Evolutionary conservation across 129 eudicot genomes (phyloP).

Genomic region (Helianthus tuberosus): DNA sequence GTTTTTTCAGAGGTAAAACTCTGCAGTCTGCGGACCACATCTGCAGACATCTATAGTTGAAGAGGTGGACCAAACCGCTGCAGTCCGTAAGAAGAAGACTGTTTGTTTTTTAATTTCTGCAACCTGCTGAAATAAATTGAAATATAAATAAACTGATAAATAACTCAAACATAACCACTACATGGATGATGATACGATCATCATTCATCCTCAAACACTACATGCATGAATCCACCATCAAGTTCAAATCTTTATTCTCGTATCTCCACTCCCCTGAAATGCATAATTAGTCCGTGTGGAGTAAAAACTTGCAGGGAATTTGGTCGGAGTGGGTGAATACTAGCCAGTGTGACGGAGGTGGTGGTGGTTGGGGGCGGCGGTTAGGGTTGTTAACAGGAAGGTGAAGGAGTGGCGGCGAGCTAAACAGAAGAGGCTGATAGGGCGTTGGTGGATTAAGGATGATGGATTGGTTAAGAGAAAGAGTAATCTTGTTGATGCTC

Average conservation of each 20-base stretch:
- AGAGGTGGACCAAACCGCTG: too few relatives aligned
- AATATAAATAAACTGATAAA: conserved; percentile 31
- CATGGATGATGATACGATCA: conserved; percentile 50
- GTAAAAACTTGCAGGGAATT: conserved; percentile 32
- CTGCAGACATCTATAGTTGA: too few relatives aligned
- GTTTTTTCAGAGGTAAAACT: too few relatives aligned
- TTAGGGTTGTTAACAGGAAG: conserved; percentile 8
- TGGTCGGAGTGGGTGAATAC: conserved; percentile 13
- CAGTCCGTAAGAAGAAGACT: too few relatives aligned
- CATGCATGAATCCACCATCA: conserved; percentile 15
- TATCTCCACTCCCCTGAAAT: conserved; percentile 26
- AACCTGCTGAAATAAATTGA: too few relatives aligned
- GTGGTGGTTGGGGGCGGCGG: conserved; percentile 18
- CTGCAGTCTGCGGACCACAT: too few relatives aligned
- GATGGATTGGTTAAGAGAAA: conserved; percentile 47
- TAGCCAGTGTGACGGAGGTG: neutral
- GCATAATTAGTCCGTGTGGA: conserved; percentile 34
- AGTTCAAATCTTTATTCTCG: conserved; percentile 25
- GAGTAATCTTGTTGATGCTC: conserved; percentile 47
- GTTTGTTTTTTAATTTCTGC: too few relatives aligned
- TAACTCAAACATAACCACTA: neutral
- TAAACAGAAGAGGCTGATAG: conserved; percentile 35
- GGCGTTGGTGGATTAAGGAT: conserved; percentile 45
- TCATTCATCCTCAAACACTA: conserved; percentile 25
- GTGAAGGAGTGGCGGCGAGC: conserved; percentile 11